Evolutionary conservation across 768 basidiomycete genomes (phyloP).

Genomic region (Hypholoma fasciculare): DNA sequence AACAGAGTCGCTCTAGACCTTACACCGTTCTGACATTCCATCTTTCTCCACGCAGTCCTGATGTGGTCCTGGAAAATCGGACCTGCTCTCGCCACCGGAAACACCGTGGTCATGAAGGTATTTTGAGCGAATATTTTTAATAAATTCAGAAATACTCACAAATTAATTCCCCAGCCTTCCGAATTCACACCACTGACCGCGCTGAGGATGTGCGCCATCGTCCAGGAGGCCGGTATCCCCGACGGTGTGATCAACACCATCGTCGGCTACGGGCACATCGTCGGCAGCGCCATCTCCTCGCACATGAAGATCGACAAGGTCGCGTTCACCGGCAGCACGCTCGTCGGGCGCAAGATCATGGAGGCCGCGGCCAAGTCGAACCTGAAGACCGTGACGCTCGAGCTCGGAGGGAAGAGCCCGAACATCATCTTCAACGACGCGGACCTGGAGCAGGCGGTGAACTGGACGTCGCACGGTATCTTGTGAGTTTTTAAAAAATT

Average conservation of each 20-base stretch:
- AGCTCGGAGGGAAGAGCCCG: conserved; percentile 70
- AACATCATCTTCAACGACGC: conserved; percentile 67
- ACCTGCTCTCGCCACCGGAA: conserved; percentile 78
- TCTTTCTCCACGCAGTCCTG: conserved; percentile 6
- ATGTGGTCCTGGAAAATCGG: conserved; percentile 73
- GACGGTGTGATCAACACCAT: conserved; percentile 75
- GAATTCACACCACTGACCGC: conserved; percentile 75
- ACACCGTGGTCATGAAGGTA: conserved; percentile 66
- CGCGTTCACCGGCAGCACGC: conserved; percentile 78
- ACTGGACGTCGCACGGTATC: conserved; percentile 66
- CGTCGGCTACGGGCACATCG: conserved; percentile 58
- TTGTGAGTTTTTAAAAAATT: conserved; percentile 50
- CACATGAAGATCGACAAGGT: conserved; percentile 70
- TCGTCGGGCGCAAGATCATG: conserved; percentile 69
- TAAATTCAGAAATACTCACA: neutral
- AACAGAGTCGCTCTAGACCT: no score
- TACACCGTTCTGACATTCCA: no score
- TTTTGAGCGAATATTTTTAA: neutral
- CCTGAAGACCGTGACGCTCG: conserved; percentile 73
- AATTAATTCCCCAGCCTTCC: conserved; percentile 43
- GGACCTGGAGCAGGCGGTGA: conserved; percentile 60
- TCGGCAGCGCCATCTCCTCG: conserved; percentile 64
- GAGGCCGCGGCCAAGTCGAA: conserved; percentile 73
- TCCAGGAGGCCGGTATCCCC: conserved; percentile 73
- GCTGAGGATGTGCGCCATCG: conserved; percentile 47